Evolutionary conservation across 306 rosid species (phyloP).

Genomic region (Acacia crassicarpa): DNA sequence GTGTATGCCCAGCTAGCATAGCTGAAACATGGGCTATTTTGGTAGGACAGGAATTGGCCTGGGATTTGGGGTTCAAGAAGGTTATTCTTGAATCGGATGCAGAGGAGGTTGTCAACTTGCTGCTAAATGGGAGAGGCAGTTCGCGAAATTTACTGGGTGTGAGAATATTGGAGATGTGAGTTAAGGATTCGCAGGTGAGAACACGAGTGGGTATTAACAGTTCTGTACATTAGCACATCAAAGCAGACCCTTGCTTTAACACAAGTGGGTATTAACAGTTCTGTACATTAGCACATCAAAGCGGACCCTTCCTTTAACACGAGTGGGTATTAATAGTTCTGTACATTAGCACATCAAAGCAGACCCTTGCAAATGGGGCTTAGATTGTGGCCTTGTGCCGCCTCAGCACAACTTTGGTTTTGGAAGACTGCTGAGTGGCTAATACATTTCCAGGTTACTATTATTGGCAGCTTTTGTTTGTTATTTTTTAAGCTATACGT

Average conservation of each 20-base stretch:
- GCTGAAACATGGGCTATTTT: no score
- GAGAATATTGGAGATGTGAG: no score
- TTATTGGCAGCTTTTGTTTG: slow-evolving; percentile 11
- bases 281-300: slow-evolving; percentile 89
- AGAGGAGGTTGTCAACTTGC: no score
- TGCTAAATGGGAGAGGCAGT: no score
- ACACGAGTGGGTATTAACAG: slow-evolving; percentile 6
- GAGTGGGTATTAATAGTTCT: slow-evolving; percentile 42
- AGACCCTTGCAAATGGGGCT: slow-evolving; percentile 86
- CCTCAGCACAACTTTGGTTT: neutral
- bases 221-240: slow-evolving; percentile 90
- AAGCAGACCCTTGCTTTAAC: slow-evolving; percentile 87
- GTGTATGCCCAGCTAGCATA: no score
- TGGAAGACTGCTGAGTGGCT: neutral
- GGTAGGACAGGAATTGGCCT: no score
- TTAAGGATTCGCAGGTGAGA: no score
- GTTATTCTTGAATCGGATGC: no score
- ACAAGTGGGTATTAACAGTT: no score
- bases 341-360: slow-evolving; percentile 88
- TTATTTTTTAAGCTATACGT: neutral
- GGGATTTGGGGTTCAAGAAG: no score
- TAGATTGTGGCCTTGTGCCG: slow-evolving; percentile 24
- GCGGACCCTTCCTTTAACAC: slow-evolving; percentile 59
- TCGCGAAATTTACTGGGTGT: no score
- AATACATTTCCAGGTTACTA: slow-evolving; percentile 16